Evolutionary conservation across 2,329 filamentous ascomycete species (phyloP).

Genomic region (Xylaria sp.): DNA sequence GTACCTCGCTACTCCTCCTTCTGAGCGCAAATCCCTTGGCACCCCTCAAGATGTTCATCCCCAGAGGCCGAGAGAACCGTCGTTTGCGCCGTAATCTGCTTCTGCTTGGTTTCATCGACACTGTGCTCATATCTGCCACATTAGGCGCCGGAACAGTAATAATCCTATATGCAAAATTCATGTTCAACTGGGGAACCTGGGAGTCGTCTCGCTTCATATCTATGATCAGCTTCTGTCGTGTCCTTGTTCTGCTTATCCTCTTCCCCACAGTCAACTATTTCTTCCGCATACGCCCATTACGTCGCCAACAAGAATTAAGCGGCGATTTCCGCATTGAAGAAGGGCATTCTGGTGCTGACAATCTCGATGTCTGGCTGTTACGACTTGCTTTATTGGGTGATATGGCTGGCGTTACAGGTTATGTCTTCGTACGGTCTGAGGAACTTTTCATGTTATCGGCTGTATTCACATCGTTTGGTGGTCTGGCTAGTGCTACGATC

Average conservation of each 20-base stretch:
- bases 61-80: conserved; percentile 71
- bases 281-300: conserved; percentile 68
- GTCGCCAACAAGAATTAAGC: conserved; percentile 54
- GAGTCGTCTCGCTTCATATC: conserved; percentile 86
- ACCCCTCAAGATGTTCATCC: conserved; percentile 82
- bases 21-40: conserved; percentile 74
- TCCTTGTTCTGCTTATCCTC: conserved; percentile 77
- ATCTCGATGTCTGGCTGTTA: conserved; percentile 80
- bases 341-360: conserved; percentile 76
- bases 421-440: conserved; percentile 71
- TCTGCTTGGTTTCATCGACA: conserved; percentile 82
- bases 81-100: conserved; percentile 83
- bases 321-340: conserved; percentile 54
- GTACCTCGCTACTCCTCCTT: conserved; percentile 49
- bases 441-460: conserved; percentile 77
- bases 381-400: conserved; percentile 81
- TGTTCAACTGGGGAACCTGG: conserved; percentile 84
- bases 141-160: conserved; percentile 86
- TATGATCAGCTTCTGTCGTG: conserved; percentile 79
- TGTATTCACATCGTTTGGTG: conserved; percentile 79
- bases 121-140: conserved; percentile 81
- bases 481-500: conserved; percentile 85
- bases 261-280: conserved; percentile 82
- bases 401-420: conserved; percentile 79
- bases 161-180: conserved; percentile 82